Base-by-base conservation (phyloP, 805 yeast species). In the Starmera caribaea region DNA sequence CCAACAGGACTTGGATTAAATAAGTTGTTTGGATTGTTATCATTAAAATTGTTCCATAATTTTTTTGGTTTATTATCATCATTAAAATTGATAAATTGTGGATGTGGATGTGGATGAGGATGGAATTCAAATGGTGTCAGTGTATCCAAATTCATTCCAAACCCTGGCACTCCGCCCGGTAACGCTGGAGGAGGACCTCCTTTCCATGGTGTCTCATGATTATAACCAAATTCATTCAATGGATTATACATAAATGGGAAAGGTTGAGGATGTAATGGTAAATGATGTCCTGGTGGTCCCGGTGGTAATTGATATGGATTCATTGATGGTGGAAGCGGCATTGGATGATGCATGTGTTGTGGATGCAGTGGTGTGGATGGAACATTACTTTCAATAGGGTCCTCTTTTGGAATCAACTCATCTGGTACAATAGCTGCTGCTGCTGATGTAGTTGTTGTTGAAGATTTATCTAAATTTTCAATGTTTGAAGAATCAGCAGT, bases 161-260 rank as follows among this genome's bases (percentile, higher is more conserved):
- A 21, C 15, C 32, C 32, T n/a, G 7, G 32, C 8, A n/a, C 9
- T 21, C 26, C 26, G 6, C 26, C 26, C 8, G 6, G 26, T 21
- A 21, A 5, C 8, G 32, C 14, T 30, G 35, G 21, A 17, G 35
- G 21, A 8, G 16, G 21, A 5, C 43, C 41, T 14, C 41, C 49
- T 17, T 45, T 54, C 13, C 52, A 30, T 5, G 56, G 56, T 34
- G 26, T 21, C 26, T 21, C 26, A 21, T 21, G 26, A 21, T 21
- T 21, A 21, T 53, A 56, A 8, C 58, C 58, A 38, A 52, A 53
- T 32, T 51, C 54, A 37, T 53, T 50, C 33, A 51, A 36, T 34
- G 58, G 55, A 42, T 37, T 37, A 26, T 30, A 37, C 17, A 52
- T 49, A 35, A 53, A 51, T 28, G 55, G 56, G 41, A 52, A 45